Evolutionary conservation across 768 basidiomycete species (phyloP), one percentile per base, ranked within the genome.

Genomic region (Sarcodon aspratus): DNA sequence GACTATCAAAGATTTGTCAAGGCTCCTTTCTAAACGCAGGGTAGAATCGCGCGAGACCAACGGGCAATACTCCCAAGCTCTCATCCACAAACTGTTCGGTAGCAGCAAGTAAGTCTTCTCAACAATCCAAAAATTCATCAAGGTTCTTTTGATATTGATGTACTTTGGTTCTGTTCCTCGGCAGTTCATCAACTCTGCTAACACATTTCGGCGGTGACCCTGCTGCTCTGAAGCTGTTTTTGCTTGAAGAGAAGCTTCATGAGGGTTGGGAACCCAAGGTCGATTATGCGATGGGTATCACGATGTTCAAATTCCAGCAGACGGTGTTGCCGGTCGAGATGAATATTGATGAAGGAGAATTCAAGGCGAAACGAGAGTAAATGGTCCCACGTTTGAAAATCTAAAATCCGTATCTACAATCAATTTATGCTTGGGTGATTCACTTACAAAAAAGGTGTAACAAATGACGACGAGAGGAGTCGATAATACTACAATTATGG

Each of bases 231-330:
- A 64, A 72, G 37, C 54, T 70, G 0, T 56, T 85, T 45, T 61
- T 90, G n/a, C 59, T 68, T 8, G 82, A 90, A 42, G 86, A 90
- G 54, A 74, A 84, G 12, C 58, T 90, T 33, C 79, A 81, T 0
- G 70, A 81, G 0, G 78, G 78, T 17, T 89, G 84, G 82, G 83
- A 87, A 58, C 71, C 85, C 0, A 65, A 73, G 11, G 61, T 78
- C 32, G 68, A 72, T n/a, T 63, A 70, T 34, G 74, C 65, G 0
- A 65, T 70, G 48, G 85, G 86, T 0, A 61, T 87, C 33, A 85
- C 85, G 0, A 63, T 88, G 7, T 43, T 64, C 10, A 59, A 60
- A 8, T 76, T 85, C 66, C 83, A 87, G 57, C 50, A 9, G 21
- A 63, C 63, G 1, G 59, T 57, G 6, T n/a, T 59, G 31, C 48